Base-by-base conservation (phyloP, 768 basidiomycete genomes). In the Lactarius pseudohatsudake region DNA sequence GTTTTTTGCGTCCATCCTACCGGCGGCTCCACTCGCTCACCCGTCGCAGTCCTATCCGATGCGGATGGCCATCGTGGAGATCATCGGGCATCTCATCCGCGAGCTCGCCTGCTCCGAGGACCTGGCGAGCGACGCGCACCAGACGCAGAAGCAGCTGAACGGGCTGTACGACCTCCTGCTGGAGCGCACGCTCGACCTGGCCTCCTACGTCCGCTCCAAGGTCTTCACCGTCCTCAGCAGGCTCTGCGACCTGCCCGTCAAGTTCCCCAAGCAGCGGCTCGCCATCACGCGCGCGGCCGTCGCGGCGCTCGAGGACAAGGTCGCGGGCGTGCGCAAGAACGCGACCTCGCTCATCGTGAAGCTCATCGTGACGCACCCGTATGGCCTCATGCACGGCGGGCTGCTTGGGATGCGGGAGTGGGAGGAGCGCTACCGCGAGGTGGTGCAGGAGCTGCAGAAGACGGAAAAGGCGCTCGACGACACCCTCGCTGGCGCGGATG, bases 11-110 rank as follows among this genome's bases (percentile, higher is more conserved):
- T 18, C 15, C 38, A 22, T 3, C 36, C 18, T 4, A 11, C 20
- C 0, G 5, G 16, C 8, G 34, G 15, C 15, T 4, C 26, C 26
- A 26, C 26, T 28, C 62, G 15, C 43, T 13, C 13, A 22, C 28
- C 1, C 30, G 22, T 43, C 57, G 16, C 71, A 97, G 94, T 89
- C 95, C 0, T 97, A 98, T 74, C 92, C 95, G 0, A 95, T 99
- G 88, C 93, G 97, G 50, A 90, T 94, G 80, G 93, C 94, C 1
- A 82, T 99, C 64, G 85, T 99, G 59, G 96, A 98, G 74, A 84
- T 96, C 64, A 86, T 98, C 47, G 94, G 93, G 6, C 80, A 82
- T 65, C 85, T 98, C 67, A 94, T 98, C 73, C 81, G 82, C 54
- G 92, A 98, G 69, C 84, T 98, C 15, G 86, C 90, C 0, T 74